Conservation (phyloP, 768 basidiomycete genomes). For the Lactarius hatsudake region DNA sequence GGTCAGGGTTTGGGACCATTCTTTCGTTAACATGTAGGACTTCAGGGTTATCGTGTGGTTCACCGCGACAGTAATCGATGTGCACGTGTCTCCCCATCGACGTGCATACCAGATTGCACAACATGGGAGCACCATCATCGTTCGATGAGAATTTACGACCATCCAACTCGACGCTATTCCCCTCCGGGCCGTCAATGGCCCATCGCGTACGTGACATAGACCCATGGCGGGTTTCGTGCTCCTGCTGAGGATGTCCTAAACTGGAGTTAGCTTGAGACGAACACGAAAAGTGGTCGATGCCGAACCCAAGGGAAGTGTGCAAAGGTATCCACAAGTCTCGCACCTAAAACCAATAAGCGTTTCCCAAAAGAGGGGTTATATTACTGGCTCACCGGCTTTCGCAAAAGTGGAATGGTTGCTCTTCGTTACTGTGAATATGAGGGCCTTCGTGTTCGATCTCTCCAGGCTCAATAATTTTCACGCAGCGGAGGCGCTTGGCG, state of each 20-base stretch:
- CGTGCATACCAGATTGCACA: constrained; percentile 55
- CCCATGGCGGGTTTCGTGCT: constrained; percentile 61
- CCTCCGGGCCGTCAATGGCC: constrained; percentile 54
- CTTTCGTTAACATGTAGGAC: constrained; percentile 44
- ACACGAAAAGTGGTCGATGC: neutral
- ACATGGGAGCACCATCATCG: constrained; percentile 59
- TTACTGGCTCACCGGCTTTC: constrained; percentile 40
- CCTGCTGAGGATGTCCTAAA: constrained; percentile 54
- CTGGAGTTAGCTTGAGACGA: neutral
- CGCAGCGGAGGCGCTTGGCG: constrained; percentile 49
- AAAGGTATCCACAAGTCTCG: constrained; percentile 54
- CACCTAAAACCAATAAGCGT: constrained; percentile 38
- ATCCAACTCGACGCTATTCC: constrained; percentile 48
- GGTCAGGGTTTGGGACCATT: constrained; percentile 45
- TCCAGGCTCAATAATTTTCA: constrained; percentile 44
- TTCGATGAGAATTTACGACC: constrained; percentile 52
- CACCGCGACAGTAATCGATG: constrained; percentile 51
- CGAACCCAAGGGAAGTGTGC: constrained; percentile 53
- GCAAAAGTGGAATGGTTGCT: constrained; percentile 51
- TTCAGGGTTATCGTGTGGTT: constrained; percentile 43
- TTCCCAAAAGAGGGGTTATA: neutral
- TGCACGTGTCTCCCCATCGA: constrained; percentile 56
- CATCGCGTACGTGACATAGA: constrained; percentile 59
- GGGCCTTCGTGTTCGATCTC: constrained; percentile 42
- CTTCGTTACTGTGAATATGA: constrained; percentile 48